Conservation (phyloP, 495 filamentous ascomycete genomes). For the Neurospora sp. region DNA sequence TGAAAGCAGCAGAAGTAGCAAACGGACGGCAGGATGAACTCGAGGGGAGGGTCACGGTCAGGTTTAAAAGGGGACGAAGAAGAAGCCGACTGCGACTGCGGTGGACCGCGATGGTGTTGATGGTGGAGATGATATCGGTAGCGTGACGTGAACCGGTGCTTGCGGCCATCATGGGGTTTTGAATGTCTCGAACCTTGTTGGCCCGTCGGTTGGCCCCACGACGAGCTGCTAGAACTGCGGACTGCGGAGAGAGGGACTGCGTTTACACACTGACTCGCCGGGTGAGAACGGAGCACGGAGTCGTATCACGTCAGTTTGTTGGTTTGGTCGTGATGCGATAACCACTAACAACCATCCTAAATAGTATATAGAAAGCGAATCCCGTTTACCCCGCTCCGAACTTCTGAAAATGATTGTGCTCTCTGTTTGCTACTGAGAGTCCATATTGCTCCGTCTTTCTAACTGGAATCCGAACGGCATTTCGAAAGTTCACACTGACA, state of each 20-base stretch:
- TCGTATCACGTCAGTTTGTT: background rate
- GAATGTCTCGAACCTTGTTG: background rate
- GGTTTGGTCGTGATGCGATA: background rate
- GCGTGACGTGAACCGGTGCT: background rate
- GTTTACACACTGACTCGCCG: background rate
- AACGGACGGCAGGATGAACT: background rate
- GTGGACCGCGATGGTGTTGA: background rate
- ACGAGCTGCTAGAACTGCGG: background rate
- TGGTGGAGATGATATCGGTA: background rate
- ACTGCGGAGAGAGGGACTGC: background rate
- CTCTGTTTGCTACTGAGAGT: background rate
- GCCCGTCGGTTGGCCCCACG: background rate
- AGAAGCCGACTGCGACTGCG: background rate
- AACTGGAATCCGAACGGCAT: background rate
- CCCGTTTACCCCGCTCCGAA: background rate
- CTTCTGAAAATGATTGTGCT: background rate
- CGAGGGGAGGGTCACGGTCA: background rate
- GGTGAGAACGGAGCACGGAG: background rate
- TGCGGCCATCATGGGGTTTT: background rate
- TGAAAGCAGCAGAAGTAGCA: background rate
- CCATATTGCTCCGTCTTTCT: background rate
- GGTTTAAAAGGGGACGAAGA: background rate
- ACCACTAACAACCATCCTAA: background rate
- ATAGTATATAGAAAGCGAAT: background rate
- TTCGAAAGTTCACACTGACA: background rate